A percentile compares a stretch with the other conserved stretches of the same genome.
Evolutionary conservation across 805 yeast genomes (phyloP).

Genomic region (Zygosaccharomyces lentus): DNA sequence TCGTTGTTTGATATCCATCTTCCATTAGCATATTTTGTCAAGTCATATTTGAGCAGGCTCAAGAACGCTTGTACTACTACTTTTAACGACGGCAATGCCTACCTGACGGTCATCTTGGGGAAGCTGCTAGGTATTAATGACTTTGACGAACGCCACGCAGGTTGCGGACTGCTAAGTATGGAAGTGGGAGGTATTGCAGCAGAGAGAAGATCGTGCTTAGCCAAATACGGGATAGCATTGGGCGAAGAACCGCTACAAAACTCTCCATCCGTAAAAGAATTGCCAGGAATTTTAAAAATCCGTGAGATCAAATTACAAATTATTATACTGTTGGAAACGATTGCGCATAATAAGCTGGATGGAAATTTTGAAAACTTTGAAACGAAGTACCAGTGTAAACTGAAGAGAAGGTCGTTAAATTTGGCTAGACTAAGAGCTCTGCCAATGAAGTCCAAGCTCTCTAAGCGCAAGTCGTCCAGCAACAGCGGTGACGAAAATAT

Average conservation of each 20-base stretch:
- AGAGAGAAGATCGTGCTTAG: conserved; percentile 22
- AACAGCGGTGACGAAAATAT: conserved; percentile 15
- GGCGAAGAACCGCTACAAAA: conserved; percentile 7
- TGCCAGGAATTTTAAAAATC: conserved; percentile 43
- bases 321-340: conserved; percentile 44
- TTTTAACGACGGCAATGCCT: conserved; percentile 17
- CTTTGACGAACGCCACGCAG: conserved; percentile 42
- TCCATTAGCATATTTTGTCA: conserved; percentile 41
- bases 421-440: conserved; percentile 24
- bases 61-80: conserved; percentile 38
- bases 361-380: conserved; percentile 35
- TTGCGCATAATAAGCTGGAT: conserved; percentile 36
- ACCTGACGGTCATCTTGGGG: conserved; percentile 28
- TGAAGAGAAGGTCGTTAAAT: conserved; percentile 32
- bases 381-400: conserved; percentile 17
- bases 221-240: conserved; percentile 8
- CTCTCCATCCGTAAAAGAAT: conserved; percentile 26
- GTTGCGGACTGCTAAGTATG: conserved; percentile 17
- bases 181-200: conserved; percentile 23
- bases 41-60: conserved; percentile 48
- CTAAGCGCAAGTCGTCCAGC: conserved; percentile 19
- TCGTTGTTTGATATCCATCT: conserved; percentile 35
- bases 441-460: conserved; percentile 22
- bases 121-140: conserved; percentile 36
- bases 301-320: conserved; percentile 57